A percentile compares a stretch with the other conserved stretches of the same genome.
Evolutionary conservation across 768 basidiomycete species (phyloP).

Genomic region (Russula sp.): DNA sequence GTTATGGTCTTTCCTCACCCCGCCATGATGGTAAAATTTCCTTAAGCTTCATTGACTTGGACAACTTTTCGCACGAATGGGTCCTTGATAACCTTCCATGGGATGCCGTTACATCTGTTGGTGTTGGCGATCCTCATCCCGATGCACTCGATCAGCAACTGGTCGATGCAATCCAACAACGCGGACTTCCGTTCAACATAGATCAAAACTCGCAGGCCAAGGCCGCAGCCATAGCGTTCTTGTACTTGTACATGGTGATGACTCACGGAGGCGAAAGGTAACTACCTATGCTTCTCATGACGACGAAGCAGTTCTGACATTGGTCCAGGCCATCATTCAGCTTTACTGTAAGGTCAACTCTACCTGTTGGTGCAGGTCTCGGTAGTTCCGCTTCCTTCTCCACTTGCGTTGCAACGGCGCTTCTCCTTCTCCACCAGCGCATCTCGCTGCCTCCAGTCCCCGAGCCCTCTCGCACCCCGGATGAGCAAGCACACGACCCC

Average conservation of each 20-base stretch:
- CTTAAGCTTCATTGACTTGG: slow-evolving; percentile 74
- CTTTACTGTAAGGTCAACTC: slow-evolving; percentile 76
- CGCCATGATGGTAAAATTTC: slow-evolving; percentile 66
- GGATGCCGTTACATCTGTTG: slow-evolving; percentile 54
- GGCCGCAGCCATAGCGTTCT: slow-evolving; percentile 62
- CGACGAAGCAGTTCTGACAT: slow-evolving; percentile 3
- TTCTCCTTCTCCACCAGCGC: slow-evolving; percentile 69
- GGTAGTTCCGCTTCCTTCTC: slow-evolving; percentile 97
- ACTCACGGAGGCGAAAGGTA: slow-evolving; percentile 49
- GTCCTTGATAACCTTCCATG: slow-evolving; percentile 70
- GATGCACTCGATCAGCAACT: slow-evolving; percentile 67
- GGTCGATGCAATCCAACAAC: slow-evolving; percentile 57
- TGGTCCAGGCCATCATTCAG: slow-evolving; percentile 61
- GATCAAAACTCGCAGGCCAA: slow-evolving; percentile 33
- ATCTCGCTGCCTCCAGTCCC: slow-evolving; percentile 52
- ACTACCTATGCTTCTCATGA: slow-evolving; percentile 24
- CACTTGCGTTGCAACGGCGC: slow-evolving; percentile 70
- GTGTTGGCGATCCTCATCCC: slow-evolving; percentile 46
- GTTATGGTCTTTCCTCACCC: slow-evolving; percentile 78
- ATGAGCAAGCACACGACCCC: slow-evolving; percentile 27
- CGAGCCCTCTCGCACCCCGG: slow-evolving; percentile 32
- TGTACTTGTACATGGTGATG: slow-evolving; percentile 90
- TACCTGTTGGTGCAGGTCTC: slow-evolving; percentile 92
- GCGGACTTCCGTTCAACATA: slow-evolving; percentile 32
- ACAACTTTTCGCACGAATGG: slow-evolving; percentile 76